A percentile compares a stretch with the other conserved stretches of the same genome.
Conservation (phyloP, 2,329 filamentous ascomycete genomes). For the Hypoxylon rubiginosum region DNA sequence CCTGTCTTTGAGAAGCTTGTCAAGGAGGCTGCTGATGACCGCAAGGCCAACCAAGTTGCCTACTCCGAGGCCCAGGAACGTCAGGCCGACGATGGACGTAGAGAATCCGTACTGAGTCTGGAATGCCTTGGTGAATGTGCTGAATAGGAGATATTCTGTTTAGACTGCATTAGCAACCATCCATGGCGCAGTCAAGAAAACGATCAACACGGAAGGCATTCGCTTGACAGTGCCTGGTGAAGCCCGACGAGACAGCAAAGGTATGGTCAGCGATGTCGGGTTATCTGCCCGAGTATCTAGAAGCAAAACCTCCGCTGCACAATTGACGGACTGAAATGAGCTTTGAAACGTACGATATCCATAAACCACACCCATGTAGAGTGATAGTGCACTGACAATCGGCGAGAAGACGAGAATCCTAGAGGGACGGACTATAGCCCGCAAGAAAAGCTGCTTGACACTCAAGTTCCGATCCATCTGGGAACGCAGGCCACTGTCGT, state of each 20-base stretch:
- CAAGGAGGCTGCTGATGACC: background rate
- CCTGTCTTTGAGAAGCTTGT: background rate
- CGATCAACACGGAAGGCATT: conserved; percentile 6
- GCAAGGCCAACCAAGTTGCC: background rate
- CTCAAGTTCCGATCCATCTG: background rate
- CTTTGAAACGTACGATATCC: conserved; percentile 14
- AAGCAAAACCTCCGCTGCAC: conserved; percentile 13
- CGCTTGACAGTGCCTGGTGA: conserved; percentile 1
- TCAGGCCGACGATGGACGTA: conserved; percentile 4
- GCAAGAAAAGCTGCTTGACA: conserved; percentile 1
- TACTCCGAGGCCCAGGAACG: conserved; percentile 4
- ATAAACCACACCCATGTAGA: conserved; percentile 15
- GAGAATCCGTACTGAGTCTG: background rate
- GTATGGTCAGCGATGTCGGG: conserved; percentile 3
- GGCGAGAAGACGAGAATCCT: conserved; percentile 15
- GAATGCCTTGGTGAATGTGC: background rate
- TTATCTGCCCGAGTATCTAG: conserved; percentile 5
- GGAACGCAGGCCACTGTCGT: conserved; percentile 49
- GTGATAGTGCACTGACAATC: conserved; percentile 15
- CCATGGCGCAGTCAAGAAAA: conserved; percentile 1
- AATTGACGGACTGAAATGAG: conserved; percentile 17
- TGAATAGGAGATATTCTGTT: conserved; percentile 5
- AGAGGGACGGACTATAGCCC: conserved; percentile 6
- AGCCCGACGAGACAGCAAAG: conserved; percentile 4
- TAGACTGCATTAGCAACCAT: conserved; percentile 6